Evolutionary conservation across 2,329 filamentous ascomycete species (phyloP).

Genomic region (Colletotrichum neosansevieriae): DNA sequence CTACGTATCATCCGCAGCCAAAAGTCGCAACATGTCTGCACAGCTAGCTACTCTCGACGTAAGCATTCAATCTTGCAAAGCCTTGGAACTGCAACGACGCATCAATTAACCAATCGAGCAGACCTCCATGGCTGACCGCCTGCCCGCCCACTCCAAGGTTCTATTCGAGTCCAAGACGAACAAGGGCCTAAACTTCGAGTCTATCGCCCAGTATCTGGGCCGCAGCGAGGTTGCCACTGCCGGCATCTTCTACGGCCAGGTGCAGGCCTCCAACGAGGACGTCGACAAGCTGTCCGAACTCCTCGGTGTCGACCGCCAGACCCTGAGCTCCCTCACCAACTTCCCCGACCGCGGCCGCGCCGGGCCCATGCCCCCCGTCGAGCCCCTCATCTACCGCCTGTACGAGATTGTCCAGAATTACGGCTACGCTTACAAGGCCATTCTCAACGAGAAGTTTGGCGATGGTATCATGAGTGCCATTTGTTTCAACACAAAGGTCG

Average conservation of each 20-base stretch:
- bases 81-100: background rate
- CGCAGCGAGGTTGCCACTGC: conserved; percentile 88
- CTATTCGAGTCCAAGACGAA: conserved; percentile 86
- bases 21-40: conserved; percentile 1
- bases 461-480: conserved; percentile 98
- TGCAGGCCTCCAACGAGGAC: conserved; percentile 78
- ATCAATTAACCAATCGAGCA: conserved; percentile 47
- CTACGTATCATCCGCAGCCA: background rate
- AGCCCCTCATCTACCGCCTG: conserved; percentile 89
- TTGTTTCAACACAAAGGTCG: conserved; percentile 88
- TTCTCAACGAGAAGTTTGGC: conserved; percentile 94
- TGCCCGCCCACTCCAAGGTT: conserved; percentile 77
- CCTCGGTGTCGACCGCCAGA: conserved; percentile 69
- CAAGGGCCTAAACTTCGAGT: conserved; percentile 82
- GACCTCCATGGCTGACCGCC: conserved; percentile 74
- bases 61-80: conserved; percentile 38
- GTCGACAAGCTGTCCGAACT: conserved; percentile 72
- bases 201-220: conserved; percentile 78
- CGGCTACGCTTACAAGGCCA: conserved; percentile 94
- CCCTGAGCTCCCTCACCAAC: conserved; percentile 74
- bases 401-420: conserved; percentile 98
- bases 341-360: conserved; percentile 85
- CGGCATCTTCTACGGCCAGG: conserved; percentile 91
- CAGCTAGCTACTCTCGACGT: conserved; percentile 53
- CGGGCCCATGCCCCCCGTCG: conserved; percentile 85